Percentiles rank a stretch among this genome's conserved stretches.
Evolutionary conservation across 768 basidiomycete genomes (phyloP).

Genomic region (Boletus rex-veris): DNA sequence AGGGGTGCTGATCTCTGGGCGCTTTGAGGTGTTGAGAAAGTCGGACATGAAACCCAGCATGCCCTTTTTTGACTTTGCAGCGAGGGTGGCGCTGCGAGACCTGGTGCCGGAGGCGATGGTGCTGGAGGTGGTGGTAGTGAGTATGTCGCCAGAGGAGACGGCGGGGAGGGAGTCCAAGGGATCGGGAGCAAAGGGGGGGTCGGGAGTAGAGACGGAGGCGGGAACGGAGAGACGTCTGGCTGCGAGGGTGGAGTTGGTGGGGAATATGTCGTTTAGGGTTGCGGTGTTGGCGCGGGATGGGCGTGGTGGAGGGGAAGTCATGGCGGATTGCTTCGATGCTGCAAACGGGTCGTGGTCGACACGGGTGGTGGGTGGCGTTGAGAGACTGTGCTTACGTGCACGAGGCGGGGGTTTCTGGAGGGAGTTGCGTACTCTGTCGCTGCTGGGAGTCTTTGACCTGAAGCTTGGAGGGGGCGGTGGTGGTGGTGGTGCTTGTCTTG

Average conservation of each 20-base stretch:
- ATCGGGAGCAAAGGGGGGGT: slow-evolving; percentile 18
- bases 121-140: neutral
- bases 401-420: slow-evolving; percentile 62
- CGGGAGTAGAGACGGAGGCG: slow-evolving; percentile 26
- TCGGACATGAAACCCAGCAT: slow-evolving; percentile 64
- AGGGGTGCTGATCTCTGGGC: slow-evolving; percentile 92
- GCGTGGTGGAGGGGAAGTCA: slow-evolving; percentile 54
- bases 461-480: slow-evolving; percentile 32
- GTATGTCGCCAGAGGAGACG: slow-evolving; percentile 13
- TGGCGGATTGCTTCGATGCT: neutral
- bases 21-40: slow-evolving; percentile 72
- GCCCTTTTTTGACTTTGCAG: slow-evolving; percentile 54
- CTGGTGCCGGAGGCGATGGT: slow-evolving; percentile 29
- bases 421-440: slow-evolving; percentile 45
- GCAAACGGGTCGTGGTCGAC: slow-evolving; percentile 55
- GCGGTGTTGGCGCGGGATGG: slow-evolving; percentile 85
- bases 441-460: slow-evolving; percentile 27
- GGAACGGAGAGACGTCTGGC: slow-evolving; percentile 55
- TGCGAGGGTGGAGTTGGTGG: slow-evolving; percentile 38
- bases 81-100: slow-evolving; percentile 41
- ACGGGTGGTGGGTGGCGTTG: slow-evolving; percentile 20
- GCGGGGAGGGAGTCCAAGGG: slow-evolving; percentile 23
- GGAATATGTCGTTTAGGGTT: slow-evolving; percentile 71
- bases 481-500: slow-evolving; percentile 46
- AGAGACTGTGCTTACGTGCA: slow-evolving; percentile 44